Percentiles rank a stretch among this genome's conserved stretches.
These are phyloP conservation scores for Solanum tarapatanum DNA, from an alignment of 257 asterid genomes.

Conservation along the genomic window DNA sequence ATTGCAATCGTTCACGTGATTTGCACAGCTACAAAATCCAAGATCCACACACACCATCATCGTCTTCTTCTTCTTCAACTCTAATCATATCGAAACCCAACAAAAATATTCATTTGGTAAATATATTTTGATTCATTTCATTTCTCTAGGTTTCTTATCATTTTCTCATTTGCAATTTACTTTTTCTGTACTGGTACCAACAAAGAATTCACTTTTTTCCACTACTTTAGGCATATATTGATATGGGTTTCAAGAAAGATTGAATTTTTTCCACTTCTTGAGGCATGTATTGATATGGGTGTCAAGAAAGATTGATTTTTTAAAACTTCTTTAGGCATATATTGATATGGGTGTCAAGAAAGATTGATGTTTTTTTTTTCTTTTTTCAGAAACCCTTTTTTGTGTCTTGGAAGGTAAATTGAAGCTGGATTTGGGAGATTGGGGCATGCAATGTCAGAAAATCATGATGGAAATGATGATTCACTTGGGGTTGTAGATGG, in stretches of 20 bases:
- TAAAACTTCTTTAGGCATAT: neutral
- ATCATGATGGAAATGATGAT: constrained; percentile 27
- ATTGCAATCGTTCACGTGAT: constrained; percentile 19
- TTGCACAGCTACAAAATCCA: constrained; percentile 23
- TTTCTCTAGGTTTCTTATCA: neutral
- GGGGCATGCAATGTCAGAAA: constrained; percentile 48
- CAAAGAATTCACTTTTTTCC: neutral
- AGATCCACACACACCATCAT: constrained; percentile 19
- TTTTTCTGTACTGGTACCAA: neutral
- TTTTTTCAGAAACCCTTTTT: neutral
- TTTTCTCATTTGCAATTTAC: neutral
- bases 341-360: too few relatives aligned
- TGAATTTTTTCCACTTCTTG: neutral
- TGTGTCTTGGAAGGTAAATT: neutral
- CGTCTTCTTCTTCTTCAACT: neutral
- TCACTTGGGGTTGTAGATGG: constrained; percentile 24
- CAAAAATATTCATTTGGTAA: neutral
- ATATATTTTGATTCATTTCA: neutral
- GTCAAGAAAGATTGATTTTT: neutral
- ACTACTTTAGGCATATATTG: too few relatives aligned
- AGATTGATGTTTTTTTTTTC: neutral
- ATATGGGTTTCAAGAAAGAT: neutral
- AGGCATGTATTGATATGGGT: neutral
- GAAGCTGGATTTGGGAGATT: constrained; percentile 14
- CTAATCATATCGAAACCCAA: neutral